Conservation (phyloP, 2,329 filamentous ascomycete species). For the Cladosporium sp. region DNA sequence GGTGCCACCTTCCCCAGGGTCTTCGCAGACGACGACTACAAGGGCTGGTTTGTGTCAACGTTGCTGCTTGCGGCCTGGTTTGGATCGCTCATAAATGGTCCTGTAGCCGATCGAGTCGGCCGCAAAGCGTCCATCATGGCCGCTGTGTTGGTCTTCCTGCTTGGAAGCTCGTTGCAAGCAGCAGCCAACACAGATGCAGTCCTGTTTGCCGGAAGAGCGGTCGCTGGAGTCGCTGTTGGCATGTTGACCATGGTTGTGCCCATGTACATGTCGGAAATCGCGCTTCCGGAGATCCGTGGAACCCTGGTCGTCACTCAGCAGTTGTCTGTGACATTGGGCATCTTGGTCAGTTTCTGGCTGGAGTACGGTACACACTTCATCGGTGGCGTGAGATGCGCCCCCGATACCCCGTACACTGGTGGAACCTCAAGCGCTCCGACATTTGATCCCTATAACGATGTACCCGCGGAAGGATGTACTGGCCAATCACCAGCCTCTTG, state of each 20-base stretch:
- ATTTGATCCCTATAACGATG: conserved; percentile 10
- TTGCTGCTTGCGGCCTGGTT: conserved; percentile 27
- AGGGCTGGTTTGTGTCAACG: conserved; percentile 14
- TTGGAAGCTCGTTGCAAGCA: conserved; percentile 45
- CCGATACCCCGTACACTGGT: conserved; percentile 1
- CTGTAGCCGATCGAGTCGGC: conserved; percentile 43
- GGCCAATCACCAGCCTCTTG: conserved; percentile 29
- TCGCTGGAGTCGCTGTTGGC: conserved; percentile 35
- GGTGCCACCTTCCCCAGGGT: conserved; percentile 1
- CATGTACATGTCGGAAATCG: conserved; percentile 58
- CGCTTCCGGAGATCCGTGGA: conserved; percentile 34
- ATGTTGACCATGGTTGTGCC: conserved; percentile 50
- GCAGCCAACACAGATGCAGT: conserved; percentile 38
- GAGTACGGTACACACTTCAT: conserved; percentile 49
- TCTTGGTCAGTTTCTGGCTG: conserved; percentile 54
- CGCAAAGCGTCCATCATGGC: conserved; percentile 43
- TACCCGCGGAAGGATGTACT: background rate
- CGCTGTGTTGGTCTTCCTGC: conserved; percentile 44
- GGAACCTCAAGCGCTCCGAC: background rate
- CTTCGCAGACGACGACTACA: conserved; percentile 2
- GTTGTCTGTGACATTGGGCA: conserved; percentile 39
- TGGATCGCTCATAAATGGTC: conserved; percentile 44
- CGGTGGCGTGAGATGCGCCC: background rate
- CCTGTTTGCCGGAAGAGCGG: conserved; percentile 29
- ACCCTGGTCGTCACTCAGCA: conserved; percentile 12